Evolutionary conservation across 352 stramenopile species (phyloP).

Genomic region (Blastocystis sp.): DNA sequence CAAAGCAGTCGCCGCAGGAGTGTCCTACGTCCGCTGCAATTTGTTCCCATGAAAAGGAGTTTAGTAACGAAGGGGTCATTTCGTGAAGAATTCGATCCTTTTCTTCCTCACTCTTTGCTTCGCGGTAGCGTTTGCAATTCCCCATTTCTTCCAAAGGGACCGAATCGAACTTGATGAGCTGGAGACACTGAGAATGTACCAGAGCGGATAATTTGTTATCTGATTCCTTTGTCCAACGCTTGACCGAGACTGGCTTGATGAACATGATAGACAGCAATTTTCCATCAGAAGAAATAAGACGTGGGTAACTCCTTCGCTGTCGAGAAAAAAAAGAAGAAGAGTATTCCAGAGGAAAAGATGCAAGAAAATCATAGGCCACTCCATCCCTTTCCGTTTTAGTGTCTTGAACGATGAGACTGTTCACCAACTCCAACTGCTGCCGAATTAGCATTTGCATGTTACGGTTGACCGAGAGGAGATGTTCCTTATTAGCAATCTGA

Average conservation of each 20-base stretch:
- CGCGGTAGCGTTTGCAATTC: neutral
- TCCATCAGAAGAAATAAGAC: neutral
- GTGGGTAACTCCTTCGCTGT: neutral
- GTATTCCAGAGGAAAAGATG: neutral
- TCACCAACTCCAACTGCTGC: neutral
- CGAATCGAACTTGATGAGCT: neutral
- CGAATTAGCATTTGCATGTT: neutral
- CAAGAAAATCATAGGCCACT: neutral
- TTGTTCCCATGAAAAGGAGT: conserved; percentile 25
- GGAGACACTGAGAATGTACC: neutral
- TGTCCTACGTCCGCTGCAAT: conserved; percentile 12
- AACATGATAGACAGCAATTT: neutral
- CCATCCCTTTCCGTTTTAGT: neutral
- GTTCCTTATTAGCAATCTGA: neutral
- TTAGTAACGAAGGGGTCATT: neutral
- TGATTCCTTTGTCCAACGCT: neutral
- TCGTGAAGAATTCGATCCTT: neutral
- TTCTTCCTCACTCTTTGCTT: neutral
- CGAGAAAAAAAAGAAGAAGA: conserved; percentile 2
- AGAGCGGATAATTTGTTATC: neutral
- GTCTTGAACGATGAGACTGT: neutral
- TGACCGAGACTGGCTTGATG: neutral
- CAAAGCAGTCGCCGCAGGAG: conserved; percentile 18
- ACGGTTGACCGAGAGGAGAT: neutral
- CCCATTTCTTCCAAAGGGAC: neutral